phyloP scores from a whole-genome alignment of 495 filamentous ascomycete genomes.

The Extremus antarcticus region DNA sequence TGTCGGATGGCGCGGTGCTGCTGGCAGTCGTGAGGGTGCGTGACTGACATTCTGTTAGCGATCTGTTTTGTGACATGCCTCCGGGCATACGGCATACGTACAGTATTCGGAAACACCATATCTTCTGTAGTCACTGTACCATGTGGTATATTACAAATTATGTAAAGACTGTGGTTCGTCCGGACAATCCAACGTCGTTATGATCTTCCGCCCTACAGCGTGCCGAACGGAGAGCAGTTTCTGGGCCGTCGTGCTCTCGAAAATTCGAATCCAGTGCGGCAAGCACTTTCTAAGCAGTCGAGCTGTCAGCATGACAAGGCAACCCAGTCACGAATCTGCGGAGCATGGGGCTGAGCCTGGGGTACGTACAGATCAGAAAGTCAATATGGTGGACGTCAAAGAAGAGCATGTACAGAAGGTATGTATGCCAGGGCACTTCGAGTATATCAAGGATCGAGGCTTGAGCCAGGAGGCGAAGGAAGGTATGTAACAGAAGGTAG shows the following conservation, averaged over 20 bases:
- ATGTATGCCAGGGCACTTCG: not conserved
- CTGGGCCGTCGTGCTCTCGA: not conserved
- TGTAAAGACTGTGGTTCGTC: slow-evolving; percentile 2
- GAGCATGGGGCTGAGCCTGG: not conserved
- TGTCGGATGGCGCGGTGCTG: not conserved
- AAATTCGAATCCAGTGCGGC: not conserved
- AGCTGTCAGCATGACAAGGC: slow-evolving; percentile 1
- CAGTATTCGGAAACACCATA: not conserved
- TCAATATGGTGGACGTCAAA: not conserved
- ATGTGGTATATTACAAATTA: slow-evolving; percentile 7
- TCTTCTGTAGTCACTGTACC: not conserved
- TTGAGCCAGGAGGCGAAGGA: not conserved
- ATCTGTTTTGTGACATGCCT: not conserved
- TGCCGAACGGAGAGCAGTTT: not conserved
- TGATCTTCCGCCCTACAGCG: not conserved
- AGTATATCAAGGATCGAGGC: slow-evolving; percentile 1
- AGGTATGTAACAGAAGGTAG: slow-evolving; percentile 1
- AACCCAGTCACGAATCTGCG: not conserved
- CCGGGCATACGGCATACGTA: not conserved
- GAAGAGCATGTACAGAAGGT: not conserved
- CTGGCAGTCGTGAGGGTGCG: slow-evolving; percentile 1
- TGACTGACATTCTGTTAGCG: slow-evolving; percentile 1
- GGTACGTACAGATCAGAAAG: not conserved
- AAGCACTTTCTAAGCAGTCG: not conserved
- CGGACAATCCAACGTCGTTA: not conserved